Base-by-base conservation (phyloP, 2,329 filamentous ascomycete species). In the Phaeoacremonium minimum region DNA sequence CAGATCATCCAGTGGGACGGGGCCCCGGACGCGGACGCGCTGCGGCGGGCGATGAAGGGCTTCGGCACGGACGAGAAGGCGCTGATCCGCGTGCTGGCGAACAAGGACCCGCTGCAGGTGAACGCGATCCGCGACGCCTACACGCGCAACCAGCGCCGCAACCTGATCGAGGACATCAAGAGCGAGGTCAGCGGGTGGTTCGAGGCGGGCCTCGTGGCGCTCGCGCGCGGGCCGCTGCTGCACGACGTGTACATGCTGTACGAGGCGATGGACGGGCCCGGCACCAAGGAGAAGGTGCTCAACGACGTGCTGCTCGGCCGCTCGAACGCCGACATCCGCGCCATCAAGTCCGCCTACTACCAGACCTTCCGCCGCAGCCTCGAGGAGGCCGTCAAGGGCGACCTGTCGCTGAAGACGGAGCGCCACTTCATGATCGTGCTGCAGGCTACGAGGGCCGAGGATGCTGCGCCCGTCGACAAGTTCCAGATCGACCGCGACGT, bases 11-110 rank as follows among this genome's bases (percentile, higher is more conserved):
- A 77, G 18, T 83, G 73, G 70, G 81, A 95, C 45, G 83, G 79
- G 32, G 71, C 66, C 4, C 64, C 69, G 11, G 81, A 93, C 48
- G 85, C 87, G 0, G 77, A 88, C 39, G 76, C 71, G 4, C 67
- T 95, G 15, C 79, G 87, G 36, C 75, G 75, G 48, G 87, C 91
- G 3, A 95, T 96, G 88, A 95, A 95, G 61, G 89, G 58, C 0
- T 87, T 95, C 44, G 91, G 90, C 20, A 96, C 90, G 0, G 80
- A 97, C 51, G 90, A 96, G 58, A 83, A 80, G 51, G 61, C 75
- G 0, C 66, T 97, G 13, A 90, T 95, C 45, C 66, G 69, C 3
- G 66, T 83, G 4, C 67, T 97, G 7, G 66, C 83, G 4, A 76
- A 72, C 47, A 83, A 89, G 44, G 87, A 94, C 45, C 85, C 90